Evolutionary conservation across 192 early-diverging fungal genomes (phyloP), one percentile per base, ranked within the genome.

Genomic region (Podila verticillata): DNA sequence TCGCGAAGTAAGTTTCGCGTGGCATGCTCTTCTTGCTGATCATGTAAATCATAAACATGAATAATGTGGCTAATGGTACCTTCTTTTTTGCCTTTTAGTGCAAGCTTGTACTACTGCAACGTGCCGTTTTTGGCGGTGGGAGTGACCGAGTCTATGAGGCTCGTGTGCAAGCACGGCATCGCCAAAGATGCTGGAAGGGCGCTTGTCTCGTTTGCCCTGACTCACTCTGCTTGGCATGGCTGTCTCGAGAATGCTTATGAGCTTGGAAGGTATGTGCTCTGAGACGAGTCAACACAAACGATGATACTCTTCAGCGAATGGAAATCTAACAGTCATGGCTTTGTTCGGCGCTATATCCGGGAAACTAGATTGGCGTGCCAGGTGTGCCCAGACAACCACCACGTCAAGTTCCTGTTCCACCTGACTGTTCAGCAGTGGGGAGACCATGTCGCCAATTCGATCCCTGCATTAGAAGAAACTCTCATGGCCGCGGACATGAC

Each of bases 391-490:
- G 65, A 51, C 7, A 80, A 72, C 30, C 77, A 71, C 13, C 68
- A 80, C 17, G 77, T 80, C 61, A 80, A 72, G 47, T 72, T 72
- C 28, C 47, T 80, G n/a, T 72, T 72, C 31, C 26, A 80, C 32
- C 44, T 80, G 51, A 68, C 77, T 10, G 70, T 80, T 15, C 77
- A 80, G 48, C 77, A 80, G 19, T 80, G 77, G 77, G 77, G 77
- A 2, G 77, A 80, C 3, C 77, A 80, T 61, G 26, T 80, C 44
- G 69, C 77, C 13, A 80, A 80, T 57, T 80, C 77, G 2, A 63
- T 80, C 8, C 70, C 70, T 0, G 70, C 77, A n/a, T 32, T 80
- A 19, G 77, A 80, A 39, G 70, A 80, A 49, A 72, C 65, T 1
- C 51, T 80, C 19, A 62, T 57, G 26, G 65, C 64, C 4, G 54